Percentiles rank a stretch among this genome's conserved stretches.
Evolutionary conservation across 179 eudicot species (phyloP).

Genomic region (Amaranthus tricolor): DNA sequence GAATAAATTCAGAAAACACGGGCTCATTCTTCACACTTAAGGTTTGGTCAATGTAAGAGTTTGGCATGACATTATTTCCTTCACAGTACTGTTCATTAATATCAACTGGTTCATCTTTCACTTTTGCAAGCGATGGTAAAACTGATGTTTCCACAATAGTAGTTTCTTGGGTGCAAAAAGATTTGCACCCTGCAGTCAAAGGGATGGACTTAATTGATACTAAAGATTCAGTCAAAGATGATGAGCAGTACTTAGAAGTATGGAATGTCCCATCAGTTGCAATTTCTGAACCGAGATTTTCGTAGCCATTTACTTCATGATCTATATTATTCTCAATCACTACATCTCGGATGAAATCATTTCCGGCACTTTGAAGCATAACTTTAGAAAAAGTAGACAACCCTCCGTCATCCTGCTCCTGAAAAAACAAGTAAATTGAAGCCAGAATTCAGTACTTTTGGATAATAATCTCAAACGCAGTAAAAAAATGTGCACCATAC

Average conservation of each 20-base stretch:
- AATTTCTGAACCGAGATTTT: slow-evolving; percentile 19
- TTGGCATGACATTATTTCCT: slow-evolving; percentile 20
- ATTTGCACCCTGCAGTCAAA: slow-evolving; percentile 15
- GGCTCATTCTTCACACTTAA: slow-evolving; percentile 50
- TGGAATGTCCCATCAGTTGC: slow-evolving; percentile 20
- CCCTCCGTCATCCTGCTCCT: slow-evolving; percentile 33
- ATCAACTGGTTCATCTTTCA: slow-evolving; percentile 69
- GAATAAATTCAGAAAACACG: slow-evolving; percentile 31
- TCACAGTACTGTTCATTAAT: slow-evolving; percentile 21
- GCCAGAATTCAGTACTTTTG: neutral
- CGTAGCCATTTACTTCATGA: slow-evolving; percentile 16
- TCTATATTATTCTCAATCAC: neutral
- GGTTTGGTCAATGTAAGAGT: slow-evolving; percentile 19
- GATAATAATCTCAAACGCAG: neutral
- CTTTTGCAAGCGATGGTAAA: slow-evolving; percentile 28
- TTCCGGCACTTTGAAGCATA: slow-evolving; percentile 23
- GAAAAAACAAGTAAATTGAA: slow-evolving; percentile 2
- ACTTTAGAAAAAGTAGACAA: slow-evolving; percentile 21
- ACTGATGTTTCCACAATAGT: slow-evolving; percentile 26
- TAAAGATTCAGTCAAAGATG: slow-evolving; percentile 10
- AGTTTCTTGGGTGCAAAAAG: slow-evolving; percentile 25
- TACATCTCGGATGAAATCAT: slow-evolving; percentile 19
- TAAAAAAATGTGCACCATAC: slow-evolving; percentile 1
- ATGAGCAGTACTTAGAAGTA: slow-evolving; percentile 11
- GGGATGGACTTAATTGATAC: slow-evolving; percentile 23